phyloP scores from a whole-genome alignment of 768 basidiomycete species.

The Leccinum boreale region DNA sequence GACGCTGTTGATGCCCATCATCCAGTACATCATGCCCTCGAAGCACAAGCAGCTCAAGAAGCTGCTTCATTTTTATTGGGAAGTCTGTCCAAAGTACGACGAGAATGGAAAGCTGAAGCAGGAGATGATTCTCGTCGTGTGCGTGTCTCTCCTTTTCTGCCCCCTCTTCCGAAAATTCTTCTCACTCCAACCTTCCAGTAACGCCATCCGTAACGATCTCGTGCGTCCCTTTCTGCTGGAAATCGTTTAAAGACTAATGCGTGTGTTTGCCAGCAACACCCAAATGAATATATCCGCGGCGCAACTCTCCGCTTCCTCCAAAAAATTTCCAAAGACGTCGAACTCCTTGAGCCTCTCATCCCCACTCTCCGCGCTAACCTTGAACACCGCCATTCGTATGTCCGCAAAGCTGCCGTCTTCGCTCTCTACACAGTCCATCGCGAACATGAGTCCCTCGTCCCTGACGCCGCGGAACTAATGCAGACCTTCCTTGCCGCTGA shows the following conservation, averaged over 20 bases:
- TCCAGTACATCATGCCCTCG: constrained; percentile 96
- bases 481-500: constrained; percentile 95
- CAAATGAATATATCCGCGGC: constrained; percentile 98
- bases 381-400: constrained; percentile 96
- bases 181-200: constrained; percentile 45
- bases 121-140: constrained; percentile 99
- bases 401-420: constrained; percentile 98
- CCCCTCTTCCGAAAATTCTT: constrained; percentile 1
- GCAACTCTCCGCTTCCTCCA: constrained; percentile 95
- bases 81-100: constrained; percentile 97
- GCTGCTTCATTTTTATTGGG: constrained; percentile 92
- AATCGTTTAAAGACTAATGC: not conserved
- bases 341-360: constrained; percentile 93
- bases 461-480: constrained; percentile 94
- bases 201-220: constrained; percentile 96
- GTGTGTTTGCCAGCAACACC: constrained; percentile 76
- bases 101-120: constrained; percentile 97
- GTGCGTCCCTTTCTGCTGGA: constrained; percentile 43
- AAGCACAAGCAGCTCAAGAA: constrained; percentile 97
- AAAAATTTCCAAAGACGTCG: constrained; percentile 90
- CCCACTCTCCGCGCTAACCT: constrained; percentile 92
- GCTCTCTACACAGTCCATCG: constrained; percentile 93
- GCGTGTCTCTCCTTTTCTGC: constrained; percentile 33
- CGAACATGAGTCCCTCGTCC: constrained; percentile 91
- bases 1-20: constrained; percentile 94